Evolutionary conservation across 192 early-diverging fungal genomes (phyloP).

Genomic region (Phlyctochytrium planicorne): DNA sequence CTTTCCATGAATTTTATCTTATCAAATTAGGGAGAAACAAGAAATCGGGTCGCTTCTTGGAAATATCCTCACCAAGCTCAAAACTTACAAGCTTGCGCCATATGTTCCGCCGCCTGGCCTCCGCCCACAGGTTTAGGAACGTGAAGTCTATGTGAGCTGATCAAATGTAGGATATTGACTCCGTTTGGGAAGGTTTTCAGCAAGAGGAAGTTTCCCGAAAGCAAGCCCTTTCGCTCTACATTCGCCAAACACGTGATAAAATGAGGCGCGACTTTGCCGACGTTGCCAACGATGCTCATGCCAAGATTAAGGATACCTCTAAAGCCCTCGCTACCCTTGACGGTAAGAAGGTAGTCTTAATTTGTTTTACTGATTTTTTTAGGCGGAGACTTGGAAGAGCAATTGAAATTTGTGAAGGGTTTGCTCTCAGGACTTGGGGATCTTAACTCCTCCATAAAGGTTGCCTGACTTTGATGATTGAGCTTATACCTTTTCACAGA

Average conservation of each 20-base stretch:
- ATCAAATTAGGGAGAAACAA: conserved; percentile 63
- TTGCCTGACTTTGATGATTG: conserved; percentile 15
- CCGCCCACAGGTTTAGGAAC: conserved; percentile 46
- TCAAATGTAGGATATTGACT: conserved; percentile 67
- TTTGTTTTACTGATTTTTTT: conserved; percentile 49
- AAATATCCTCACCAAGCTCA: conserved; percentile 96
- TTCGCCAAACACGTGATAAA: conserved; percentile 76
- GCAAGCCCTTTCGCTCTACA: conserved; percentile 77
- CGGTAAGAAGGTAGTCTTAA: conserved; percentile 81
- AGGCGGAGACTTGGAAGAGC: conserved; percentile 49
- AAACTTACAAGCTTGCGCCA: conserved; percentile 87
- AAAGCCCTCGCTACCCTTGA: conserved; percentile 63
- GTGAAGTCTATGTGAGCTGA: not conserved
- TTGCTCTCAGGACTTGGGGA: conserved; percentile 45
- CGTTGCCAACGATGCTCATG: conserved; percentile 80
- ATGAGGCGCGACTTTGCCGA: conserved; percentile 77
- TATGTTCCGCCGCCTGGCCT: conserved; percentile 80
- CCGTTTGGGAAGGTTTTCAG: conserved; percentile 72
- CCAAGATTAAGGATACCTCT: conserved; percentile 69
- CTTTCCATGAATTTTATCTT: not conserved
- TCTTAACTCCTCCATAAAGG: no score
- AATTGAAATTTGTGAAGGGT: conserved; percentile 63
- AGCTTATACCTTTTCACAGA: conserved; percentile 15
- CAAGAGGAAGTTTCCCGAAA: conserved; percentile 76
- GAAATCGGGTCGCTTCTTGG: conserved; percentile 85